Base-by-base conservation (phyloP, 1,284 basidiomycete genomes). In the Cryptococcus jaspeensis region DNA sequence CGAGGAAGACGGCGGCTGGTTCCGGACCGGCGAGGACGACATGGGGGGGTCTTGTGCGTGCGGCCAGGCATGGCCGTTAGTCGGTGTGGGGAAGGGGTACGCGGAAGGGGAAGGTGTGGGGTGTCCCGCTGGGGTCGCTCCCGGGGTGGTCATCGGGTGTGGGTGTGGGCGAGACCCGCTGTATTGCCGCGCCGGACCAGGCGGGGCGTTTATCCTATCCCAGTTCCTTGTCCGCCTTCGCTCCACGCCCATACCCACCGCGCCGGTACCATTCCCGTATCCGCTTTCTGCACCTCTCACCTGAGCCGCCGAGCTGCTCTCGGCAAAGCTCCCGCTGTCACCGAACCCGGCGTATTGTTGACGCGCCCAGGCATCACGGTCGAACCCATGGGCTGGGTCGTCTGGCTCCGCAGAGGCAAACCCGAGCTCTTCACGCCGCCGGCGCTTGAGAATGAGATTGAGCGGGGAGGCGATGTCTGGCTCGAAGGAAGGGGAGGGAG, bases 381-480 rank as follows among this genome's bases (percentile, higher is more conserved):
- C 28, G 28, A 5, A 32, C 28, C 28, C 5, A 9, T 5, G 28
- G 5, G 28, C 28, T 32, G 28, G 28, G 28, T 9, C 9, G 28
- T 32, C 28, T 32, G 28, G 28, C 28, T 9, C 28, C 4, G 28
- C 9, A 32, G 28, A 9, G 28, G 4, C 28, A 32, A 9, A 32
- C 4, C 28, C 28, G 28, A 32, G 28, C 28, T 9, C 28, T 25
- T 63, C 59, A 32, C 65, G 54, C 40, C 70, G 53, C 8, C 71
- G 66, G 1, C 72, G 64, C 55, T 75, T 75, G 18, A 74, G 58
- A 2, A 76, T 44, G 4, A 72, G 59, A 41, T 76, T 72, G 3
- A 76, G 55, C 1, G 74, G 74, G 0, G 74, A 76, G 1, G 70
- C 60, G 37, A 72, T 58, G 15, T 72, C 69, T 15, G 56, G 50